These are phyloP conservation scores for Panicum miliaceum DNA, from an alignment of 176 grass and related monocot genomes.

Conservation along the genomic window DNA sequence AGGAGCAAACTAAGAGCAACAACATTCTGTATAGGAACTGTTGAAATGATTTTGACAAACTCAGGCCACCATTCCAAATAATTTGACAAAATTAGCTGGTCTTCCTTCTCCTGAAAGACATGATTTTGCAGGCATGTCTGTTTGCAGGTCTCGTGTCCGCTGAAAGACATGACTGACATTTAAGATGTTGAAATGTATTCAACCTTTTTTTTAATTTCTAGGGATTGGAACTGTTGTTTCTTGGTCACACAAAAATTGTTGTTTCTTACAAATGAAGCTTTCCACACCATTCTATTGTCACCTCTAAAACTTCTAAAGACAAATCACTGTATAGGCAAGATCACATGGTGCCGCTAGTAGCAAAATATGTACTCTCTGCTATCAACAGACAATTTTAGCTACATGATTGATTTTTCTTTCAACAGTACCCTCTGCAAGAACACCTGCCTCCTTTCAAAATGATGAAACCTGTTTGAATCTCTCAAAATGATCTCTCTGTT, in stretches of 20 bases:
- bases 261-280: neutral
- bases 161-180: too few relatives aligned
- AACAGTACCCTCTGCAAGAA: constrained; percentile 88
- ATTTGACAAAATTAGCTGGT: too few relatives aligned
- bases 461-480: constrained; percentile 87
- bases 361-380: constrained; percentile 7
- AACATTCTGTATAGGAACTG: too few relatives aligned
- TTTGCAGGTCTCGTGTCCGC: too few relatives aligned
- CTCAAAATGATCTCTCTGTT: constrained; percentile 73
- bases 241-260: neutral
- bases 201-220: neutral
- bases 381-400: constrained; percentile 25
- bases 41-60: too few relatives aligned
- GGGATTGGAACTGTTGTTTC: neutral
- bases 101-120: too few relatives aligned
- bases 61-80: too few relatives aligned
- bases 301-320: neutral
- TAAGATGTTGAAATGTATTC: too few relatives aligned
- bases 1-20: too few relatives aligned
- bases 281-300: neutral
- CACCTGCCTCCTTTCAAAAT: constrained; percentile 80
- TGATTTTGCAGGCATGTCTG: too few relatives aligned
- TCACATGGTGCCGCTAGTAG: neutral
- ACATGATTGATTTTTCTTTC: constrained; percentile 2
- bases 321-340: neutral